These are phyloP conservation scores for Colletotrichum viniferum DNA, from an alignment of 2,329 filamentous ascomycete genomes.

Conservation along the genomic window DNA sequence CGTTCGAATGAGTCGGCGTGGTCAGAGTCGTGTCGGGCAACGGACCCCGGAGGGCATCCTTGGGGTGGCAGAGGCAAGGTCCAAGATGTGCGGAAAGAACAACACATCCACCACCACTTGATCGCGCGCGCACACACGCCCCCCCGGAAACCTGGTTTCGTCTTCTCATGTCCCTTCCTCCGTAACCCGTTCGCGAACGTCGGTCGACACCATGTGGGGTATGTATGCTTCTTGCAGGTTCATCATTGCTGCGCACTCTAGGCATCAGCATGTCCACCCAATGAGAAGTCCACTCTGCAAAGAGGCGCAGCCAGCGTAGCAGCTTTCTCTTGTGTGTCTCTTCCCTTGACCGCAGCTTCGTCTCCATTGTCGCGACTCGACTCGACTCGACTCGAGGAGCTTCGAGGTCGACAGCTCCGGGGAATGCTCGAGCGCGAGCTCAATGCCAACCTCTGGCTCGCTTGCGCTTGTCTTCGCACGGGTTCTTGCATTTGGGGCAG, in stretches of 20 bases:
- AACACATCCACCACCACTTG: neutral
- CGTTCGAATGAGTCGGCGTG: neutral
- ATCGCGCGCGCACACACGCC: neutral
- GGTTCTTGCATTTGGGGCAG: conserved; percentile 51
- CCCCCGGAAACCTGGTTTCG: neutral
- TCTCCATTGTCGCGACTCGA: neutral
- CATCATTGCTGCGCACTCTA: neutral
- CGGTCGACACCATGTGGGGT: conserved; percentile 7
- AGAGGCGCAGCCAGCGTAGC: neutral
- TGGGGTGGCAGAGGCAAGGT: neutral
- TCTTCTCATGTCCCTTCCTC: neutral
- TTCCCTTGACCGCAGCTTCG: neutral
- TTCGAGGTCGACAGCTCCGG: neutral
- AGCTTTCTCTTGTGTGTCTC: neutral
- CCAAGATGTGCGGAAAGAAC: neutral
- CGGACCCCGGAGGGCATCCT: neutral
- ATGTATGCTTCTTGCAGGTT: neutral
- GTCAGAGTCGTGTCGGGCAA: conserved; percentile 11
- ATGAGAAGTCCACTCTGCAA: neutral
- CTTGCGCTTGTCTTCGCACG: conserved; percentile 49
- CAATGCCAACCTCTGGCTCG: conserved; percentile 18
- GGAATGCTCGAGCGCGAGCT: neutral
- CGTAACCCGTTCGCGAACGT: neutral
- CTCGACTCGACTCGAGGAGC: neutral
- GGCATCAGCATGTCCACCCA: conserved; percentile 5